These are phyloP conservation scores for Lichina pygmaea DNA, from an alignment of 495 filamentous ascomycete genomes.

Conservation along the genomic window DNA sequence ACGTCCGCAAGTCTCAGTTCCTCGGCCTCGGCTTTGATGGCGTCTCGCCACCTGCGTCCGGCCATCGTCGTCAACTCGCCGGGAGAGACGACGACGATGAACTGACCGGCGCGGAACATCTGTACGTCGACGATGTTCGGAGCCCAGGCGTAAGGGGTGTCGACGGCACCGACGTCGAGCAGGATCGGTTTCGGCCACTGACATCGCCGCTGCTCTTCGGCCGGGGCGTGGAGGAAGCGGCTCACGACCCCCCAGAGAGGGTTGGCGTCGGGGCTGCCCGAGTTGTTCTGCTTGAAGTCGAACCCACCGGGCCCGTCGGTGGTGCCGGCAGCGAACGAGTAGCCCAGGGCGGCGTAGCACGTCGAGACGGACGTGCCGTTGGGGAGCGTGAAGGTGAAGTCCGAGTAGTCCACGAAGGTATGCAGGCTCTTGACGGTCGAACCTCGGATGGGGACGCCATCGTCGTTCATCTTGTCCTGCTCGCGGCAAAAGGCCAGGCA, in stretches of 20 bases:
- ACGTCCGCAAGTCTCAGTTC: neutral
- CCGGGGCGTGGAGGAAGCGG: slow-evolving; percentile 42
- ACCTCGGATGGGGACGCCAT: slow-evolving; percentile 11
- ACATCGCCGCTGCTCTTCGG: slow-evolving; percentile 43
- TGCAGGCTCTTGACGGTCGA: slow-evolving; percentile 11
- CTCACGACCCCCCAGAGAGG: slow-evolving; percentile 65
- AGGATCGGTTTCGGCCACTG: slow-evolving; percentile 72
- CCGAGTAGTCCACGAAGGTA: slow-evolving; percentile 26
- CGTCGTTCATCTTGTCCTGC: neutral
- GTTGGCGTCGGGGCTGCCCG: slow-evolving; percentile 42
- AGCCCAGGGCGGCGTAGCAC: slow-evolving; percentile 80
- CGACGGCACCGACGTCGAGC: slow-evolving; percentile 64
- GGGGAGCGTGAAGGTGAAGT: slow-evolving; percentile 42
- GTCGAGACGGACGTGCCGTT: slow-evolving; percentile 49
- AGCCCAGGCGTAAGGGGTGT: slow-evolving; percentile 61
- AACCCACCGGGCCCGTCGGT: slow-evolving; percentile 82
- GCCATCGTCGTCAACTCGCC: slow-evolving; percentile 94
- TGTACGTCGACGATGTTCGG: slow-evolving; percentile 91
- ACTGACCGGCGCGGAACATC: slow-evolving; percentile 60
- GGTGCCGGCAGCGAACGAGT: slow-evolving; percentile 83
- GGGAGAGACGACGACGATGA: slow-evolving; percentile 65
- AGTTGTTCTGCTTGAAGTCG: slow-evolving; percentile 77
- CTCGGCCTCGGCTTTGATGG: slow-evolving; percentile 9
- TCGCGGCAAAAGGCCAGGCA: neutral
- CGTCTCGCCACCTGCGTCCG: slow-evolving; percentile 69